Evolutionary conservation across 768 basidiomycete species (phyloP), one percentile per base, ranked within the genome.

Genomic region (Brasilioporus rufonigricans): DNA sequence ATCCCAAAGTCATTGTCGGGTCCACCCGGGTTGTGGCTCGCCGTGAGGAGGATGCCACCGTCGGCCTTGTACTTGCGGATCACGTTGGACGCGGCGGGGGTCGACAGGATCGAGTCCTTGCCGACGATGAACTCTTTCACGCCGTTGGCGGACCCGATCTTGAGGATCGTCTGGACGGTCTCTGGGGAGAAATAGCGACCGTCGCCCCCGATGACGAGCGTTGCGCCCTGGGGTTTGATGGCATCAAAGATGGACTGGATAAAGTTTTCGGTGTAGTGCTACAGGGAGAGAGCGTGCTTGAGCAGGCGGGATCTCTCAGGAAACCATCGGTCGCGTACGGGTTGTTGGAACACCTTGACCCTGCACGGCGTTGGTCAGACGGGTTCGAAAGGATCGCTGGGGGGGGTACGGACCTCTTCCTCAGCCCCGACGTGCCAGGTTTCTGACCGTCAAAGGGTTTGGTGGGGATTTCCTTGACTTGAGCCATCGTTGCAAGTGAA

Each of bases 201-300:
- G 71, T 99, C 97, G 52, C 97, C 97, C 47, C 97, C 96, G 65
- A 99, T 84, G 67, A 98, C 97, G 63, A 98, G 79, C 16, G 94
- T 93, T 51, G 85, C 76, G 27, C 83, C 92, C 57, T 87, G 74
- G 47, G 84, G 82, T 7, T 88, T 82, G 74, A 98, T 91, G 51
- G 95, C 91, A 73, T 91, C 84, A 66, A 95, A 82, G 77, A 93
- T 99, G 61, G 96, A 75, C 73, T 98, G 96, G 54, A 98, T 72
- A 64, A 99, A 99, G 80, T 98, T 99, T 76, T 98, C 97, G 43
- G 97, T 99, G 77, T 98, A 99, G 78, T 98, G 87, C 92, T 94
- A 50, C 50, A 53, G 32, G 31, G 27, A 9, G 57, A 31, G 38
- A n/a, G 51, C 47, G 51, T 24, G 52, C 56, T 65, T 66, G 57